Conservation (phyloP, 2,329 filamentous ascomycete genomes). For the Westerdykella sp. region DNA sequence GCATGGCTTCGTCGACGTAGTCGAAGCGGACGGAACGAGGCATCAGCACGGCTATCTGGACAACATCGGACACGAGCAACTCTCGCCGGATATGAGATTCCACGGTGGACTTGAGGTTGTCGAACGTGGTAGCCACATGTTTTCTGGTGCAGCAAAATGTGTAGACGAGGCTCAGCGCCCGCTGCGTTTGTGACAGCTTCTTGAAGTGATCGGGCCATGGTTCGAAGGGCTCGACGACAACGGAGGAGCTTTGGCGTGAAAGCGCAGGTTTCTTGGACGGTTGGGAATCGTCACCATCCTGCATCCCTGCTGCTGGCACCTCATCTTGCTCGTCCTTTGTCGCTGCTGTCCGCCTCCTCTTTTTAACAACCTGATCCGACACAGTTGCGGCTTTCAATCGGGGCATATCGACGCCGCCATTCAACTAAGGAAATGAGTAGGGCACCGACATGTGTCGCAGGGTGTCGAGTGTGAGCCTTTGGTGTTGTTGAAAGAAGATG, state of each 20-base stretch:
- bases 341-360: conserved; percentile 44
- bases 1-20: conserved; percentile 77
- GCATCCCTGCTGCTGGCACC: conserved; percentile 42
- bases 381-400: conserved; percentile 41
- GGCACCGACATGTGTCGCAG: too few relatives aligned
- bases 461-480: too few relatives aligned
- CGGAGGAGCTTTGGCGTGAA: conserved; percentile 43
- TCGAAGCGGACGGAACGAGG: conserved; percentile 74
- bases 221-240: conserved; percentile 46
- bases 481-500: too few relatives aligned
- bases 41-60: conserved; percentile 69
- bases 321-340: conserved; percentile 53
- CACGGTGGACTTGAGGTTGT: conserved; percentile 77
- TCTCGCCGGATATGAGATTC: conserved; percentile 71
- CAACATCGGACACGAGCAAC: conserved; percentile 70
- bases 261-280: conserved; percentile 32
- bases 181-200: conserved; percentile 66
- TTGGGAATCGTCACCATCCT: conserved; percentile 32
- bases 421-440: too few relatives aligned
- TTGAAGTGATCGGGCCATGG: conserved; percentile 74
- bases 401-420: conserved; percentile 22
- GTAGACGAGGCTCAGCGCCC: conserved; percentile 84
- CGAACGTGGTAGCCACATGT: conserved; percentile 84
- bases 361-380: conserved; percentile 41
- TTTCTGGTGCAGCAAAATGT: conserved; percentile 94